Base-by-base conservation (phyloP, 257 asterid species). In the Salvia hispanica region DNA sequence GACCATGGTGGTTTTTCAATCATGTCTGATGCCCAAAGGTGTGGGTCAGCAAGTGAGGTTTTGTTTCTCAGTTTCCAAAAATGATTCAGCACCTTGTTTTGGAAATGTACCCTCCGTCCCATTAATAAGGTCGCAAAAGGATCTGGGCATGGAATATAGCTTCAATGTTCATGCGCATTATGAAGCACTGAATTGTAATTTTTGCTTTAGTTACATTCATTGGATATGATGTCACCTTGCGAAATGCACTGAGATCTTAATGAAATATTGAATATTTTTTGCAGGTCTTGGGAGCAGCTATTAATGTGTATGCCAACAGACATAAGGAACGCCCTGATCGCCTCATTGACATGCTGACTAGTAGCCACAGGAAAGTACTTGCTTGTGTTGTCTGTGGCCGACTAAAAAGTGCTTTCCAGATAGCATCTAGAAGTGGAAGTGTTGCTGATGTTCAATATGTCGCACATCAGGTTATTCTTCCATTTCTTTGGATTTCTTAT, bases 291-390 rank as follows among this genome's bases (percentile, higher is more conserved):
- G 97, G 99, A 63, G 97, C 97, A 72, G 96, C 97, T 65, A 90
- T 93, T 34, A 93, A 90, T 72, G 99, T 90, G 54, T 93, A 93
- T 70, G 99, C 99, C 65, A 93, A 90, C 83, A 87, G 86, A 71
- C 97, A 90, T 81, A 93, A 93, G 80, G 99, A 93, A 82, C 92
- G 97, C 11, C 96, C 99, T 39, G 97, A 93, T 82, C 95, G 99
- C 73, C 96, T 93, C 81, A 93, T 88, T 78, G 97, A 90, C 90
- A 90, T 90, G 99, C 78, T 93, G 79, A 88, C 89, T 56, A 93
- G 99, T 74, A 88, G 91, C 80, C 99, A 93, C 85, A 90, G 97
- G 86, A 93, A 93, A 85, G 99, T 93, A 61, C 82, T 93, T 71
- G 99, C 99, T 11, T 93, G 99, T 71, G 96, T 93, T 67, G 96